phyloP scores from a whole-genome alignment of 208 protist genomes.

The Acanthamoeba culbertsoni region DNA sequence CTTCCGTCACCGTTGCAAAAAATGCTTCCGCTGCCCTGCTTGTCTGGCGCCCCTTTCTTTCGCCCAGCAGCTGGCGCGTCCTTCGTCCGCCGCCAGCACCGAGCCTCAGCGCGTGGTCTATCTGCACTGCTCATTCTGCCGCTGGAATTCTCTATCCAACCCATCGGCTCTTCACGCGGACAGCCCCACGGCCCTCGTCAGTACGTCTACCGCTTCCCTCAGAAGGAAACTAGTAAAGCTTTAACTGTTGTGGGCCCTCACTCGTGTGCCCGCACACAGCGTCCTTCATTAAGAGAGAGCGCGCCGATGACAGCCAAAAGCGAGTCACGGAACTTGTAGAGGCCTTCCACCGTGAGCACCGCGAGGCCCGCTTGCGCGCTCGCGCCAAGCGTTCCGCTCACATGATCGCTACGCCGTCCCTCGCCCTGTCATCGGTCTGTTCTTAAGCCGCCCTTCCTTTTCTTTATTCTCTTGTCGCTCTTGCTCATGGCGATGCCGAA shows the following conservation, averaged over 20 bases:
- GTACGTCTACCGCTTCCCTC: not conserved
- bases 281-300: not conserved
- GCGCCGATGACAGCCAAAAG: not conserved
- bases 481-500: not conserved
- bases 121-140: slow-evolving; percentile 20
- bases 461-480: not conserved
- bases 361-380: not conserved
- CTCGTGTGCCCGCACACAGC: not conserved
- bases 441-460: not conserved
- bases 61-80: not conserved
- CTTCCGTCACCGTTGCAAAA: slow-evolving; percentile 12
- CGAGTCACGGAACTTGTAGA: not conserved
- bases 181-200: not conserved
- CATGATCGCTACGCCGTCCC: not conserved
- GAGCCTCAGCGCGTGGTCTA: not conserved
- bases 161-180: not conserved
- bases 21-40: slow-evolving; percentile 16
- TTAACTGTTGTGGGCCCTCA: too few species aligned
- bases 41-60: not conserved
- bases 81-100: not conserved
- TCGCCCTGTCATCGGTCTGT: not conserved
- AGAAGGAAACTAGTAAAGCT: too few species aligned
- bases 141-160: slow-evolving; percentile 2
- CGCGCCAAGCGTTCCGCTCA: not conserved
- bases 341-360: not conserved